Evolutionary conservation across 768 basidiomycete genomes (phyloP).

Genomic region (Psilocybe cyanescens): DNA sequence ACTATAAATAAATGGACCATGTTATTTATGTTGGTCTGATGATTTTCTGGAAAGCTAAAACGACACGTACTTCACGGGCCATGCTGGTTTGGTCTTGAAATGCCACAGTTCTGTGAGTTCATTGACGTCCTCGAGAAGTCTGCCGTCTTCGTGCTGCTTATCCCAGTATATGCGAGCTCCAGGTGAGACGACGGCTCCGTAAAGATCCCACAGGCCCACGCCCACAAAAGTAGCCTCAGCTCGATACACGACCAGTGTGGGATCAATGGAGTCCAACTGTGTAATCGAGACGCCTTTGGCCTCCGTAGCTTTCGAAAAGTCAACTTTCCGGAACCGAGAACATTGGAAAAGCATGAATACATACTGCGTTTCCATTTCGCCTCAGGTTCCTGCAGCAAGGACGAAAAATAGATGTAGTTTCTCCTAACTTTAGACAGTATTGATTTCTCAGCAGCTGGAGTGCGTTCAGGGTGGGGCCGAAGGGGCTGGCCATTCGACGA

Average conservation of each 20-base stretch:
- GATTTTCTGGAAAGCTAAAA: slow-evolving; percentile 9
- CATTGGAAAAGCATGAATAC: slow-evolving; percentile 26
- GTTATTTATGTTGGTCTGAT: slow-evolving; percentile 17
- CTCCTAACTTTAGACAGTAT: slow-evolving; percentile 86
- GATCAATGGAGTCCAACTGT: slow-evolving; percentile 96
- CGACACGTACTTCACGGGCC: slow-evolving; percentile 84
- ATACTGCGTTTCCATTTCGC: slow-evolving; percentile 94
- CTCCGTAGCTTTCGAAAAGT: slow-evolving; percentile 64
- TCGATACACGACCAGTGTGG: slow-evolving; percentile 92
- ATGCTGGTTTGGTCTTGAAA: slow-evolving; percentile 86
- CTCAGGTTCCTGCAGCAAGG: slow-evolving; percentile 94
- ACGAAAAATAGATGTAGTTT: slow-evolving; percentile 98
- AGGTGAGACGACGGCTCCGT: slow-evolving; percentile 83
- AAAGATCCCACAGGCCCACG: slow-evolving; percentile 94
- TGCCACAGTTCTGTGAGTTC: slow-evolving; percentile 94
- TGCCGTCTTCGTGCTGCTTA: slow-evolving; percentile 85
- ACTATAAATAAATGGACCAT: slow-evolving; percentile 41
- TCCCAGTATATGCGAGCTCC: slow-evolving; percentile 88
- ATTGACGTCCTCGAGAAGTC: slow-evolving; percentile 86
- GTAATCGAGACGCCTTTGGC: slow-evolving; percentile 90
- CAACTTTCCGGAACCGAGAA: slow-evolving; percentile 10
- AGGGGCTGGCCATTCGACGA: slow-evolving; percentile 40
- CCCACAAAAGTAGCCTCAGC: slow-evolving; percentile 98
- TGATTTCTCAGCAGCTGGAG: slow-evolving; percentile 74
- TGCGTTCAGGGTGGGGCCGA: slow-evolving; percentile 45